Conservation (phyloP, 2,329 filamentous ascomycete genomes). For the Ophiostoma sp. region DNA sequence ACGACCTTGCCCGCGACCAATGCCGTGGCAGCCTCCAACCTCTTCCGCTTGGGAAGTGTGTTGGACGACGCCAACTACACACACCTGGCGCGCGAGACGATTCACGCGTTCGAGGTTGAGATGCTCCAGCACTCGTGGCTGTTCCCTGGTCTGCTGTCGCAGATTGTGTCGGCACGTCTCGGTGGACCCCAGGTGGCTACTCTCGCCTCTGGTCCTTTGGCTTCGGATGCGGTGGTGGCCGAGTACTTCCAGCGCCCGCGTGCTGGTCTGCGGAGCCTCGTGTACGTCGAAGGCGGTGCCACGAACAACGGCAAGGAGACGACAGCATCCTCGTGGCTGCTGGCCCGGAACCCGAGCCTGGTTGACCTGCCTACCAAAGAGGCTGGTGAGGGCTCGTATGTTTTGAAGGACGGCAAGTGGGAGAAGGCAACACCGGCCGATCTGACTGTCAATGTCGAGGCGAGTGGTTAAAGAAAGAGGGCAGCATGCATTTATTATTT, state of each 20-base stretch:
- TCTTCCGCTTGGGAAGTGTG: conserved; percentile 74
- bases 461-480: neutral
- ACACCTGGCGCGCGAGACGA: conserved; percentile 67
- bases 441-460: conserved; percentile 23
- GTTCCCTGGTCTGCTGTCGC: conserved; percentile 76
- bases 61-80: conserved; percentile 49
- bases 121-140: conserved; percentile 91
- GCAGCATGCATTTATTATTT: neutral
- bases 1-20: conserved; percentile 88
- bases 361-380: conserved; percentile 26
- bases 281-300: conserved; percentile 24
- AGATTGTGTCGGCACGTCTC: conserved; percentile 71
- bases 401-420: conserved; percentile 31
- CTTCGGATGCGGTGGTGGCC: conserved; percentile 25
- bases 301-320: conserved; percentile 8
- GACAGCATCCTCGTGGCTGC: conserved; percentile 26
- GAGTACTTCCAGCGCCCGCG: conserved; percentile 34
- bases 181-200: conserved; percentile 53
- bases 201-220: conserved; percentile 27
- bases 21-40: conserved; percentile 78
- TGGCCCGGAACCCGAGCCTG: conserved; percentile 32
- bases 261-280: conserved; percentile 35
- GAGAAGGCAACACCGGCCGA: conserved; percentile 30
- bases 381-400: conserved; percentile 26
- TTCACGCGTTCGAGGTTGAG: conserved; percentile 86